Evolutionary conservation across 495 filamentous ascomycete species (phyloP).

Genomic region (Astrocystis sublimbata): DNA sequence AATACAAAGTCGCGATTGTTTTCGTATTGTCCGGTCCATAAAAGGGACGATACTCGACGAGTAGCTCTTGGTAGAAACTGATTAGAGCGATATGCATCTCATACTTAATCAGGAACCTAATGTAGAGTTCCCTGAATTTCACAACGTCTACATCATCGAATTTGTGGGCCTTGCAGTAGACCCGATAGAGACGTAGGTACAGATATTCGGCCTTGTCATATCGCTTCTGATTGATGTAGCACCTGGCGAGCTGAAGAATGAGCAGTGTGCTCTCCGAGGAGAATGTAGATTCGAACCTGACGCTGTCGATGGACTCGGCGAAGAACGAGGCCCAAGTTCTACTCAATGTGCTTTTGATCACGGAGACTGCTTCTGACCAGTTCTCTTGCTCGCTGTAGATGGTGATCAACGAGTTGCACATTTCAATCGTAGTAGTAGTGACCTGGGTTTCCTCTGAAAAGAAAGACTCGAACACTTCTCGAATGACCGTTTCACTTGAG

Average conservation of each 20-base stretch:
- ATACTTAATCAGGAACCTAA: slow-evolving; percentile 8
- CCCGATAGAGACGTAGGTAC: slow-evolving; percentile 6
- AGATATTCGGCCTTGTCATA: slow-evolving; percentile 7
- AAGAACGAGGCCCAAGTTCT: slow-evolving; percentile 14
- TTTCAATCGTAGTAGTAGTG: slow-evolving; percentile 2
- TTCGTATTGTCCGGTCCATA: slow-evolving; percentile 3
- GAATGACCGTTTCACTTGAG: slow-evolving; percentile 9
- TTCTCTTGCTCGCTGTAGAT: slow-evolving; percentile 11
- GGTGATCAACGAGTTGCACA: slow-evolving; percentile 7
- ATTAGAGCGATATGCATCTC: slow-evolving; percentile 9
- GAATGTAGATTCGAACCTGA: not conserved
- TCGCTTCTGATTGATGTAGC: slow-evolving; percentile 15
- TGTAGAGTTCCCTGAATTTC: slow-evolving; percentile 7
- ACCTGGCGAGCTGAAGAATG: slow-evolving; percentile 1
- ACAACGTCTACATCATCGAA: slow-evolving; percentile 6
- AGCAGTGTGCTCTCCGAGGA: slow-evolving; percentile 6
- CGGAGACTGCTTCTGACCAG: slow-evolving; percentile 12
- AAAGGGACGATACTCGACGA: slow-evolving; percentile 11
- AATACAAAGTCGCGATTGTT: slow-evolving; percentile 7
- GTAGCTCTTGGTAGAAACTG: slow-evolving; percentile 9
- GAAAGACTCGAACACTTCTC: slow-evolving; percentile 11
- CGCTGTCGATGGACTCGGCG: slow-evolving; percentile 12
- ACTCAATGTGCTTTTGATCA: slow-evolving; percentile 4
- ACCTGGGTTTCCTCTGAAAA: slow-evolving; percentile 10
- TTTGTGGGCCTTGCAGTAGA: slow-evolving; percentile 4